Base-by-base conservation (phyloP, 768 basidiomycete genomes). In the Amanita subjunquillea region DNA sequence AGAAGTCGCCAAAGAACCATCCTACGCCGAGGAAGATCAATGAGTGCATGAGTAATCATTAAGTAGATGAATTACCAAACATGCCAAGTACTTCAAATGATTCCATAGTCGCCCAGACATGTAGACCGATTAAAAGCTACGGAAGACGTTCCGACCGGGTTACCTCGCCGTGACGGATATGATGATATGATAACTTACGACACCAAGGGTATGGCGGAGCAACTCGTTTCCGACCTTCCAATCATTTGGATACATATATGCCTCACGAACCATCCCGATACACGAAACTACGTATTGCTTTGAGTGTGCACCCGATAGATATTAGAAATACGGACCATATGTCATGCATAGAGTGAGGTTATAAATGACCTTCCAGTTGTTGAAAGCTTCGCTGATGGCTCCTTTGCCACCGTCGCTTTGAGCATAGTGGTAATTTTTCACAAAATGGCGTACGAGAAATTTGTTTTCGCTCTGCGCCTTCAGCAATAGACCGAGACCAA, bases 1-100 rank as follows among this genome's bases (percentile, higher is more conserved):
- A 94, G 70, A 95, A 95, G 68, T 95, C 91, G 22, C 92, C 93
- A 59, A 96, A 99, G 70, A 97, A 94, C 96, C 96, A 99, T 23
- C 96, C 91, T 92, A 53, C 12, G 25, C 38, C 23, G 34, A 34
- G 25, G 29, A 50, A 46, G 15, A 46, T 48, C 36, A 48, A 47
- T 13, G 15, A 25, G 25, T 34, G 13, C 29, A 22, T 36, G 10
- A 34, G 12, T 34, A 13, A 10, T 32, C 37, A 27, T 41, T 29
- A 25, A 30, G 9, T 34, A 23, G 22, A 15, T 23, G 27, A 47
- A 27, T 54, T 59, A 90, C 91, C 96, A 62, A 97, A 97, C 27
- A 89, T 77, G 6, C 96, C 95, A 2, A 98, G 78, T 17, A 91
- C 96, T 62, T 97, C 89, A 67, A 82, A 97, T 0, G 87, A 91